phyloP scores from a whole-genome alignment of 2,329 filamentous ascomycete genomes.

The Neonectria sp. region DNA sequence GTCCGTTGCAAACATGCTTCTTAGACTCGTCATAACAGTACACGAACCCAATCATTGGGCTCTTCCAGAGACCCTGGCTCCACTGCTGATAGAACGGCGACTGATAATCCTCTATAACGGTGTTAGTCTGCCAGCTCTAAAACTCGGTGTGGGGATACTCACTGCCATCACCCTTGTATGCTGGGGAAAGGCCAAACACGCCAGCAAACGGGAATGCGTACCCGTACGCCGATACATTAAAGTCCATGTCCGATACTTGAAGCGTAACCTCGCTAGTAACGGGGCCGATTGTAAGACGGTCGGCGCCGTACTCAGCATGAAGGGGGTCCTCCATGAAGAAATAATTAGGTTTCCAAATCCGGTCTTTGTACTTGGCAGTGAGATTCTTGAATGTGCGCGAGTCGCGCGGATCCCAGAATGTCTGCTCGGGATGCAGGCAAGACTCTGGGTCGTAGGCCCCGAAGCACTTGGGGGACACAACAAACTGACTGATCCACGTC shows the following conservation, averaged over 20 bases:
- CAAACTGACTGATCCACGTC: conserved; percentile 30
- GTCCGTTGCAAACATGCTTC: conserved; percentile 21
- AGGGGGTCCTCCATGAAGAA: conserved; percentile 22
- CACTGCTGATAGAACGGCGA: conserved; percentile 29
- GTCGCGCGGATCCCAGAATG: conserved; percentile 20
- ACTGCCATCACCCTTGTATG: conserved; percentile 21
- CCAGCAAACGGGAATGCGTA: conserved; percentile 22
- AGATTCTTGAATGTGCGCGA: conserved; percentile 23
- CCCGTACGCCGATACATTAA: conserved; percentile 24
- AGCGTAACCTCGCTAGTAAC: conserved; percentile 22
- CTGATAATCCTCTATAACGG: conserved; percentile 20
- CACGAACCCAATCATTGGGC: conserved; percentile 19
- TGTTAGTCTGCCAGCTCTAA: background rate
- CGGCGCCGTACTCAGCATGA: conserved; percentile 25
- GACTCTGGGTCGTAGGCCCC: conserved; percentile 17
- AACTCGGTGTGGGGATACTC: background rate
- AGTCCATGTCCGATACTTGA: conserved; percentile 25
- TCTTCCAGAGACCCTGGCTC: conserved; percentile 23
- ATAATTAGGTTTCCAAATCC: conserved; percentile 21
- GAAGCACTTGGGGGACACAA: conserved; percentile 27
- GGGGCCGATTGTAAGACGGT: conserved; percentile 15
- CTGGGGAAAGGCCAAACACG: conserved; percentile 24
- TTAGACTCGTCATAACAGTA: conserved; percentile 27
- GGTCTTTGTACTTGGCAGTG: conserved; percentile 18
- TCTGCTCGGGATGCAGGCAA: conserved; percentile 17